A percentile compares a stretch with the other conserved stretches of the same genome.
Evolutionary conservation across 306 rosid species (phyloP).

Genomic region (Dalbergia cochinchinensis): DNA sequence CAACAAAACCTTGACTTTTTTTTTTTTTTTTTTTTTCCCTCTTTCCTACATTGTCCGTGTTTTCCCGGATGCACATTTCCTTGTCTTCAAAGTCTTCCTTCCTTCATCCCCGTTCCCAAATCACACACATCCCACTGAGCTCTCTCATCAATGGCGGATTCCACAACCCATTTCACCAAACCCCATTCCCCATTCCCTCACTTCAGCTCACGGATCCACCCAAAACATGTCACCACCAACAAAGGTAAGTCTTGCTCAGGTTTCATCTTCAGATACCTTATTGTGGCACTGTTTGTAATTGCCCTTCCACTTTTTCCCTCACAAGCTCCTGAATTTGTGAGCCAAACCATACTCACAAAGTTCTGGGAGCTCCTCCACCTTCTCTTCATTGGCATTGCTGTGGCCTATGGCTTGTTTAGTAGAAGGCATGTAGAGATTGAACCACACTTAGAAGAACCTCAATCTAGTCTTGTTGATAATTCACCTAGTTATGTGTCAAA

Average conservation of each 20-base stretch:
- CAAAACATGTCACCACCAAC: conserved; percentile 49
- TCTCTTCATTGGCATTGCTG: conserved; percentile 83
- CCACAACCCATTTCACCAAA: conserved; percentile 59
- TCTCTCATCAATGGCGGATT: conserved; percentile 63
- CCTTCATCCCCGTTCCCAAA: conserved; percentile 38
- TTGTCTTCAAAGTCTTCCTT: conserved; percentile 57
- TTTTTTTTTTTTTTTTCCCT: background rate
- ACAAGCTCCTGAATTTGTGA: conserved; percentile 86
- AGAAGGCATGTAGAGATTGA: conserved; percentile 70
- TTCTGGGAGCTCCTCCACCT: conserved; percentile 89
- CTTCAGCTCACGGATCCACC: conserved; percentile 48
- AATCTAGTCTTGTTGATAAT: conserved; percentile 48
- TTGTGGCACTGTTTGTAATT: conserved; percentile 55
- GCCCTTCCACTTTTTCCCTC: conserved; percentile 82
- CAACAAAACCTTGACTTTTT: conserved; percentile 33
- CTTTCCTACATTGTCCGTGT: conserved; percentile 6
- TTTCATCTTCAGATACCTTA: conserved; percentile 62
- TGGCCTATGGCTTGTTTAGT: conserved; percentile 83
- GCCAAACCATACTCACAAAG: conserved; percentile 64
- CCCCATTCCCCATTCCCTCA: conserved; percentile 56
- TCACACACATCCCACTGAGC: background rate
- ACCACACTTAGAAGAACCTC: conserved; percentile 42
- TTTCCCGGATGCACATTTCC: conserved; percentile 41
- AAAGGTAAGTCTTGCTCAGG: conserved; percentile 64
- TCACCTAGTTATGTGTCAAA: conserved; percentile 68